Conservation (phyloP, 176 grass and related monocot genomes). For the Pontederia paniculata region DNA sequence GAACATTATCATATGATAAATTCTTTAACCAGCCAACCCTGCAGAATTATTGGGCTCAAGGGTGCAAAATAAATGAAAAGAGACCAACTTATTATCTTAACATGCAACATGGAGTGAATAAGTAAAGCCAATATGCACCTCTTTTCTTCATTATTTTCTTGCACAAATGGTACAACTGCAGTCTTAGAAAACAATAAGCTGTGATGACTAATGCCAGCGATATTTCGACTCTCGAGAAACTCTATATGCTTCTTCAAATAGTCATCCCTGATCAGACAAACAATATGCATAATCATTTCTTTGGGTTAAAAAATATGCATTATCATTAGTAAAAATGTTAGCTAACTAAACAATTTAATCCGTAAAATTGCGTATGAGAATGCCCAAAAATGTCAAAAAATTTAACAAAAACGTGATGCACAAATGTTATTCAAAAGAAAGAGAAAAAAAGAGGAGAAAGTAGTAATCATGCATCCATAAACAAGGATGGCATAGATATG, state of each 20-base stretch:
- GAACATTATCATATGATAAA: too few species aligned
- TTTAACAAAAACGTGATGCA: too few species aligned
- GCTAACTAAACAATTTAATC: too few species aligned
- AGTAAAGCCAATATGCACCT: conserved; percentile 25
- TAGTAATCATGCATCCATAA: background rate
- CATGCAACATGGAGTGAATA: background rate
- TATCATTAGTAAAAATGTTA: too few species aligned
- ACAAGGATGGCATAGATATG: background rate
- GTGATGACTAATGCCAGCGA: conserved; percentile 82
- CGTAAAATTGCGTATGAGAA: too few species aligned
- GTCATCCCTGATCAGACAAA: conserved; percentile 44
- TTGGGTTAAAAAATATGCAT: too few species aligned
- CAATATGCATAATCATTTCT: background rate
- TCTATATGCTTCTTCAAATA: conserved; percentile 50
- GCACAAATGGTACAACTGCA: conserved; percentile 52
- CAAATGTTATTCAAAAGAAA: too few species aligned
- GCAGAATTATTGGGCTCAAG: background rate
- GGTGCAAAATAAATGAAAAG: background rate
- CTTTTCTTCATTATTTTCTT: conserved; percentile 28
- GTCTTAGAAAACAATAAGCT: conserved; percentile 86
- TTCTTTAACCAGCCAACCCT: too few species aligned
- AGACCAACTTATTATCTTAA: too few species aligned
- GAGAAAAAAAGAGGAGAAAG: too few species aligned
- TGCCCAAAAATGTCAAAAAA: too few species aligned
- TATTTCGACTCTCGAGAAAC: conserved; percentile 64